Evolutionary conservation across 1,139 yeast species (phyloP).

Genomic region (Blastobotrys malaysiensis): DNA sequence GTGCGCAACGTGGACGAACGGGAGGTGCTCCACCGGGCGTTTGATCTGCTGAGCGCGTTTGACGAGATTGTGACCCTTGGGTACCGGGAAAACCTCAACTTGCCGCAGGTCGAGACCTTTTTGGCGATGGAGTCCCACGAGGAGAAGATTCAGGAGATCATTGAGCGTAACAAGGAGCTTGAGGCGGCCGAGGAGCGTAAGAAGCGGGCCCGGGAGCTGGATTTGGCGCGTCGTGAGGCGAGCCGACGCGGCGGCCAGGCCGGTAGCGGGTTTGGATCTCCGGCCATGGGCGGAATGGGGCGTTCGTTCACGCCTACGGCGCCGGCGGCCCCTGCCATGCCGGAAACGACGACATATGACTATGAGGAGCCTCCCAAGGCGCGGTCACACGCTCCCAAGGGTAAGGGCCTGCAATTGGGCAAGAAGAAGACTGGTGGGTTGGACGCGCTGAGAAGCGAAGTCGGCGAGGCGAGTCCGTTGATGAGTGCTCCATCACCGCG

Average conservation of each 20-base stretch:
- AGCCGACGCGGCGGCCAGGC: slow-evolving; percentile 54
- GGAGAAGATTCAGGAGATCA: slow-evolving; percentile 96
- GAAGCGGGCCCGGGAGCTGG: slow-evolving; percentile 92
- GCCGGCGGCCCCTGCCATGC: slow-evolving; percentile 14
- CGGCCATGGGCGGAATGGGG: slow-evolving; percentile 8
- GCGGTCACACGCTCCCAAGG: slow-evolving; percentile 38
- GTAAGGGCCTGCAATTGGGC: slow-evolving; percentile 79
- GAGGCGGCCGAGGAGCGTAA: slow-evolving; percentile 98
- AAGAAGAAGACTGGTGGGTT: slow-evolving; percentile 44
- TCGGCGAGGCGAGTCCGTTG: slow-evolving; percentile 31
- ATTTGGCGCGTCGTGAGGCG: slow-evolving; percentile 66
- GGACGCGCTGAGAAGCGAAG: slow-evolving; percentile 43
- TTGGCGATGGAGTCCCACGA: slow-evolving; percentile 98
- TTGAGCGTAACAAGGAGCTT: slow-evolving; percentile 91
- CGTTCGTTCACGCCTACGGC: slow-evolving; percentile 12
- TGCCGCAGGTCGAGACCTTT: slow-evolving; percentile 81
- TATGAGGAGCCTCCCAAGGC: background rate
- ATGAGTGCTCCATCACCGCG: slow-evolving; percentile 20
- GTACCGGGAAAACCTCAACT: slow-evolving; percentile 78
- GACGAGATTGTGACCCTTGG: slow-evolving; percentile 92
- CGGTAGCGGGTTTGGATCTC: slow-evolving; percentile 13
- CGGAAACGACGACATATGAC: slow-evolving; percentile 11
- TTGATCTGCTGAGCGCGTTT: slow-evolving; percentile 85
- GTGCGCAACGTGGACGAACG: slow-evolving; percentile 71
- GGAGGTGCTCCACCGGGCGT: slow-evolving; percentile 78